Base-by-base conservation (phyloP, 768 basidiomycete genomes). In the Suillus ampliporus region DNA sequence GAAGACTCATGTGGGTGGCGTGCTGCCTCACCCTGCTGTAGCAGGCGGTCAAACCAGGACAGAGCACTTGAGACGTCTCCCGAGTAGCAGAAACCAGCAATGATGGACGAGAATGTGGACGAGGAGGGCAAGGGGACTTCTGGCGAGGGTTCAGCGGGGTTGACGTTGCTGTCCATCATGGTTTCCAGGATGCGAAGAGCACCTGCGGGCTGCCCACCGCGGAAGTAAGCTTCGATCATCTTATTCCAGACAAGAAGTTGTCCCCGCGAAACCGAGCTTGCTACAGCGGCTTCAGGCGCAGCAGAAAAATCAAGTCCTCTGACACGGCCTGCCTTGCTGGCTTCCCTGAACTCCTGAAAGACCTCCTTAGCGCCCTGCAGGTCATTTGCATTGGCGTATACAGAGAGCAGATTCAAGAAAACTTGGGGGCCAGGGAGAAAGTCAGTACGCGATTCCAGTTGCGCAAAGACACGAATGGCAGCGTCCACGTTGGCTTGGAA, bases 181-280 rank as follows among this genome's bases (percentile, higher is more conserved):
- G 82, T 75, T 60, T 90, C 87, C 46, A 95, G 76, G 3, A 95
- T 73, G 26, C 74, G 84, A 11, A 94, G 69, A 10, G 88, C 94
- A 50, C 83, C 84, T 23, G 85, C 86, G 0, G 89, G 82, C 57
- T 86, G 76, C 1, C 87, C 87, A 43, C 79, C 83, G 43, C 79
- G 81, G 79, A 95, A 89, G 73, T 91, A 89, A 0, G 87, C 83
- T 53, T 86, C 81, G 40, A 95, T 86, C 89, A 94, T 92, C 68
- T 83, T 79, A 66, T 92, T 91, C 86, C 86, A 94, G 2, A 89
- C 77, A 43, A 78, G 71, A 50, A 89, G 76, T 57, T 83, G 81
- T 23, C 77, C 74, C 35, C 74, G 71, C 28, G 64, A 57, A 11
- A 63, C 74, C 60, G 72, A 69, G 48, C 59, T 58, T 5, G 58